These are phyloP conservation scores for Oenanthe sinensis DNA, from an alignment of 129 eudicot genomes.

Conservation along the genomic window DNA sequence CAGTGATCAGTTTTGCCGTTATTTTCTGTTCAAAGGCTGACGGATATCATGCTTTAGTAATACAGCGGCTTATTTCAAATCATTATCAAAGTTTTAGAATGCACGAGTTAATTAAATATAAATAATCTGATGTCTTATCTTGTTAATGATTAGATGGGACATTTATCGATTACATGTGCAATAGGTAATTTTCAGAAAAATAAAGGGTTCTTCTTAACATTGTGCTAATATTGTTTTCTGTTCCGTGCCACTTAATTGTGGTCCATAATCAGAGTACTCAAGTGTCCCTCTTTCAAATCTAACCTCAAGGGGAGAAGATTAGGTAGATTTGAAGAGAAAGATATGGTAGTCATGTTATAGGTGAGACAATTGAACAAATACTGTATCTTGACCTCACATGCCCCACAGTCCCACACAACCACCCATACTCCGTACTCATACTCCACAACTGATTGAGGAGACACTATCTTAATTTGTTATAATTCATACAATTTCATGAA, in stretches of 20 bases:
- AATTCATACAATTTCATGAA: background rate
- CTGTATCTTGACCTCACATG: background rate
- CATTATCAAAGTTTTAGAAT: background rate
- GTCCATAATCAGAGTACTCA: background rate
- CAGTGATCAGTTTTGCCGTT: background rate
- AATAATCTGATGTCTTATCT: background rate
- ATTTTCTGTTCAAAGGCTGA: background rate
- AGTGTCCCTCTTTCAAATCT: background rate
- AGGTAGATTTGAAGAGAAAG: background rate
- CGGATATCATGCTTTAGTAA: background rate
- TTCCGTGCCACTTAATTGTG: background rate
- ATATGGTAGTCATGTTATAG: background rate
- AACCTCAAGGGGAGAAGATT: background rate
- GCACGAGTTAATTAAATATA: background rate
- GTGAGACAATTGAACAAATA: background rate
- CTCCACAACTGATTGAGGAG: background rate
- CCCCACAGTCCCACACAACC: constrained; percentile 5
- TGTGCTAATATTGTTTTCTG: background rate
- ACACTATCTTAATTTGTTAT: background rate
- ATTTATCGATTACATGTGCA: background rate
- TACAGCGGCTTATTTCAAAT: background rate
- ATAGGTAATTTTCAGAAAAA: background rate
- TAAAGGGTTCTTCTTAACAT: background rate
- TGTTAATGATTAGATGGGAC: background rate
- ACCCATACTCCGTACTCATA: background rate